Conservation (phyloP, 495 filamentous ascomycete genomes). For the Penicillium fimorum region DNA sequence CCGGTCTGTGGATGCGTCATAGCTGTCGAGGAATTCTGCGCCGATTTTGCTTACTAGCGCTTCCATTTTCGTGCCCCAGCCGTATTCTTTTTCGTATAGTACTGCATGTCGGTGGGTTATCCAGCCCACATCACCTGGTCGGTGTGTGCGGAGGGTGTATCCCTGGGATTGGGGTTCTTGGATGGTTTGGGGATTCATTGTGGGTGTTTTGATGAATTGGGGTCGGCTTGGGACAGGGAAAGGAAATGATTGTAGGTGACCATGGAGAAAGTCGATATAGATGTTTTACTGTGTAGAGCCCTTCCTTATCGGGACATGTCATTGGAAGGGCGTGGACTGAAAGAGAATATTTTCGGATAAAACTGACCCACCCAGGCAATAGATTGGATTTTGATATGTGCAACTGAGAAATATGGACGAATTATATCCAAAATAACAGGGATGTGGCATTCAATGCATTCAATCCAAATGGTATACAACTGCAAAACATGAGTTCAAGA, state of each 20-base stretch:
- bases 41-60: neutral
- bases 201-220: neutral
- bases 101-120: neutral
- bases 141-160: conserved; percentile 3
- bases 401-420: neutral
- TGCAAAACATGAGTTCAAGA: conserved; percentile 3
- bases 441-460: neutral
- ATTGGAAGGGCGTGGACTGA: conserved; percentile 2
- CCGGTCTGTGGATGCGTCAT: neutral
- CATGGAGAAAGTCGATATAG: neutral
- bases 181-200: neutral
- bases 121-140: conserved; percentile 2
- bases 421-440: neutral
- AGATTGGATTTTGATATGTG: neutral
- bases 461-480: conserved; percentile 5
- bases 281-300: neutral
- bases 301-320: neutral
- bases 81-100: neutral
- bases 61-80: neutral
- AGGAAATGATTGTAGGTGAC: neutral
- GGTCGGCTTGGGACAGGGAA: neutral
- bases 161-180: neutral
- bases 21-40: neutral
- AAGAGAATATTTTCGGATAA: neutral
- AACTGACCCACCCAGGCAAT: neutral